phyloP scores from a whole-genome alignment of 2,329 filamentous ascomycete genomes.

The Epichloe uncinata region DNA sequence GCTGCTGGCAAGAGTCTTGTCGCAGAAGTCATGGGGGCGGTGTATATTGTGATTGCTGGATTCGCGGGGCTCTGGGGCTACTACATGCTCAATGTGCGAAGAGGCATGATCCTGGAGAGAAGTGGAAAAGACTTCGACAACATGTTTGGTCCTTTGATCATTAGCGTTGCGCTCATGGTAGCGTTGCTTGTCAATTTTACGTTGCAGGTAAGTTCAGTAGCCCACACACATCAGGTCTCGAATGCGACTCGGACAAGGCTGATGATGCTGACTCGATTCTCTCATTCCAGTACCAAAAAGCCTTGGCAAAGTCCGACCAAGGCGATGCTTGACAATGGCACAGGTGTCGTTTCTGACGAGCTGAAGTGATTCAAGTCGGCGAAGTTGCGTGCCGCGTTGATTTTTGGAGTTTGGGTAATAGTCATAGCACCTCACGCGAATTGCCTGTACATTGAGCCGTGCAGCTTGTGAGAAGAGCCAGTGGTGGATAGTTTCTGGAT shows the following conservation, averaged over 20 bases:
- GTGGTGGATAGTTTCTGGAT: background rate
- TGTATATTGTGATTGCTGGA: constrained; percentile 68
- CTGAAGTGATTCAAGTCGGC: constrained; percentile 12
- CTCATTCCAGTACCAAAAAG: constrained; percentile 18
- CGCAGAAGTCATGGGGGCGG: constrained; percentile 65
- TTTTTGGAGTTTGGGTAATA: background rate
- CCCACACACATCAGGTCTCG: too few species aligned
- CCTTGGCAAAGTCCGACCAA: constrained; percentile 17
- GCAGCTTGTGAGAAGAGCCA: background rate
- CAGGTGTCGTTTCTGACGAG: constrained; percentile 15
- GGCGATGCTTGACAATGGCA: constrained; percentile 5
- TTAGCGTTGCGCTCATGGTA: constrained; percentile 64
- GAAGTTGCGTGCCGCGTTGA: background rate
- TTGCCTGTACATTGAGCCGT: background rate
- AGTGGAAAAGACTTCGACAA: constrained; percentile 93
- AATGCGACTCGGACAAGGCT: too few species aligned
- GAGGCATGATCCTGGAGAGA: constrained; percentile 66
- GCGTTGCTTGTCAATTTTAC: constrained; percentile 79
- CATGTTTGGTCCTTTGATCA: constrained; percentile 67
- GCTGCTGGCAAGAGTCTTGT: constrained; percentile 70
- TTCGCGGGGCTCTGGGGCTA: constrained; percentile 86
- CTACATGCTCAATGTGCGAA: constrained; percentile 61
- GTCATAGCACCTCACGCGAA: background rate
- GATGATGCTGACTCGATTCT: background rate
- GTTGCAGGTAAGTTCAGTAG: constrained; percentile 53